Evolutionary conservation across 495 filamentous ascomycete genomes (phyloP).

Genomic region (Hypoxylon crocopeplum): DNA sequence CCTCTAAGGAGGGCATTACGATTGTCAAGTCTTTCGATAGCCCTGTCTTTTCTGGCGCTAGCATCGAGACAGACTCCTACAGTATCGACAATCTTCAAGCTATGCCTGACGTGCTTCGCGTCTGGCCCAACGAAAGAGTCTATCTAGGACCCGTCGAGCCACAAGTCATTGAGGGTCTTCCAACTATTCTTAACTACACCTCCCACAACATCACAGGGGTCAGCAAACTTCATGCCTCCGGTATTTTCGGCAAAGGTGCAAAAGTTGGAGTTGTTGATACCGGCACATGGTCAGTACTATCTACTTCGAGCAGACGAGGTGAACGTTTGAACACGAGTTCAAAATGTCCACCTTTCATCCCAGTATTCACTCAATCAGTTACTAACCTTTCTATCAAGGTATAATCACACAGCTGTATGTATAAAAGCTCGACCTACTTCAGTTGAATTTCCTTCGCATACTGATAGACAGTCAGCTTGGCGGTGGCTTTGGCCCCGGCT

Average conservation of each 20-base stretch:
- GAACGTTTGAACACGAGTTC: too few relatives aligned
- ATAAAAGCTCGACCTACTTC: background rate
- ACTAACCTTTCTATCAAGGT: constrained; percentile 11
- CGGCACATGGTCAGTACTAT: constrained; percentile 49
- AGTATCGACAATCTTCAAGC: constrained; percentile 18
- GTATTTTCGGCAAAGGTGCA: constrained; percentile 28
- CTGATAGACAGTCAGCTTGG: constrained; percentile 37
- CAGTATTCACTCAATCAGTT: too few relatives aligned
- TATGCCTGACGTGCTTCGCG: constrained; percentile 11
- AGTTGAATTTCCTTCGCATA: background rate
- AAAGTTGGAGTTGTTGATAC: constrained; percentile 43
- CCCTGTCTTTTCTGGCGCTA: constrained; percentile 29
- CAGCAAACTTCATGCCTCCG: constrained; percentile 19
- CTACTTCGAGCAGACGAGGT: constrained; percentile 2
- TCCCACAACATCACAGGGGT: constrained; percentile 27
- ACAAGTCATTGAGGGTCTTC: constrained; percentile 4
- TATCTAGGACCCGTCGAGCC: constrained; percentile 9
- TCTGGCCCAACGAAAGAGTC: constrained; percentile 21
- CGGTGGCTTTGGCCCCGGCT: constrained; percentile 49
- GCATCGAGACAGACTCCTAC: constrained; percentile 19
- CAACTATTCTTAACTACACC: constrained; percentile 18
- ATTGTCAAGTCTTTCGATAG: constrained; percentile 33
- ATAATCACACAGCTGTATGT: constrained; percentile 28
- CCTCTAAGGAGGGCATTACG: constrained; percentile 17
- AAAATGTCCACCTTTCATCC: too few relatives aligned